Conservation (phyloP, 192 early-diverging fungal species). For the Coemansia sp. region DNA sequence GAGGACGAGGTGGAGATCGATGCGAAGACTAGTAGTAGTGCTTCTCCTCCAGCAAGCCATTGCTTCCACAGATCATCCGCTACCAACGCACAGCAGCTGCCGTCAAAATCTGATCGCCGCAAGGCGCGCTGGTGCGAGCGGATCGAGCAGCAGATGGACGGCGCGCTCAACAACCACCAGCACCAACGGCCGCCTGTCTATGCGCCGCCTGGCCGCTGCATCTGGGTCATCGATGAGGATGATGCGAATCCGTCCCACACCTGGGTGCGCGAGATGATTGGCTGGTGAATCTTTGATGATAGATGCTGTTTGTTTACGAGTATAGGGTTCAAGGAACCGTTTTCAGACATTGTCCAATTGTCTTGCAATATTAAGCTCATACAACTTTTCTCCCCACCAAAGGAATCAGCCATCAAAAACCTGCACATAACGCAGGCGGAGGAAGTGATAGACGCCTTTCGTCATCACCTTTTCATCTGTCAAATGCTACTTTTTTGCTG, state of each 20-base stretch:
- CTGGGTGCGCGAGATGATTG: constrained; percentile 40
- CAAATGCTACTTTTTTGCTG: background rate
- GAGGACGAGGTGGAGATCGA: constrained; percentile 34
- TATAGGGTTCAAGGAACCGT: too few species aligned
- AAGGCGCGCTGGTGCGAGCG: constrained; percentile 27
- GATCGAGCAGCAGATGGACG: constrained; percentile 30
- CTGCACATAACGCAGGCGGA: too few species aligned
- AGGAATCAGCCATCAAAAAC: too few species aligned
- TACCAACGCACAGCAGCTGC: background rate
- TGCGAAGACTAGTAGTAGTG: too few species aligned
- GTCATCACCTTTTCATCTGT: too few species aligned
- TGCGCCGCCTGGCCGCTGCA: constrained; percentile 43
- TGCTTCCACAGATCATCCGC: too few species aligned
- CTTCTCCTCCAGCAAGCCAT: too few species aligned
- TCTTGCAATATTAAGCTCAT: background rate
- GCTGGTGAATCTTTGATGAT: constrained; percentile 16
- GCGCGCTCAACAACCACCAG: background rate
- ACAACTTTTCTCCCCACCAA: too few species aligned
- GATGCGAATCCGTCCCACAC: constrained; percentile 51
- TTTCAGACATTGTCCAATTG: background rate
- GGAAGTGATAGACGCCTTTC: too few species aligned
- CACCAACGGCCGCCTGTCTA: constrained; percentile 17
- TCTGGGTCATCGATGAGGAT: constrained; percentile 52
- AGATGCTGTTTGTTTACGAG: too few species aligned
- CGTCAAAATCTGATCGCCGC: constrained; percentile 11